Percentiles rank a stretch among this genome's conserved stretches.
These are phyloP conservation scores for Moesziomyces aphidis DNA, from an alignment of 1,284 basidiomycete genomes.

Conservation along the genomic window DNA sequence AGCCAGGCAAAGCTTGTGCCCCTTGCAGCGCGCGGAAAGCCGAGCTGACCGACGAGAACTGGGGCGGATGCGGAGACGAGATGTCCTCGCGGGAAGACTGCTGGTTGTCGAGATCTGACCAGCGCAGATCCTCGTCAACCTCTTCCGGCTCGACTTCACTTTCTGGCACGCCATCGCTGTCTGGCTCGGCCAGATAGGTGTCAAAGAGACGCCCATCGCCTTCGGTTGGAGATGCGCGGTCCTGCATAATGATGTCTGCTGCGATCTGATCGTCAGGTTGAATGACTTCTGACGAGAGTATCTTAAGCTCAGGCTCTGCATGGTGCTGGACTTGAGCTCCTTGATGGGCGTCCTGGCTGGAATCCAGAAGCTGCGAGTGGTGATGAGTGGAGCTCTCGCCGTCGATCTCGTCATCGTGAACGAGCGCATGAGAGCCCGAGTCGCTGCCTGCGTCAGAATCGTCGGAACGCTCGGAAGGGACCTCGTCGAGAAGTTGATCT, in stretches of 20 bases:
- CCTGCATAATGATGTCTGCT: not conserved
- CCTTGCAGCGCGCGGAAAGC: slow-evolving; percentile 30
- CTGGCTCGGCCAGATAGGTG: slow-evolving; percentile 1
- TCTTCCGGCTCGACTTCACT: slow-evolving; percentile 41
- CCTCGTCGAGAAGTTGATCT: not conserved
- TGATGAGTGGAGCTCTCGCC: not conserved
- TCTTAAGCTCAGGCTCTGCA: not conserved
- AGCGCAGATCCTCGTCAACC: slow-evolving; percentile 40
- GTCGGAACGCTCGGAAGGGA: not conserved
- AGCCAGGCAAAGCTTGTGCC: slow-evolving; percentile 31
- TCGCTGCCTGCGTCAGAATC: not conserved
- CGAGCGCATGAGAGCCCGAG: not conserved
- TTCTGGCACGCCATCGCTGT: slow-evolving; percentile 31
- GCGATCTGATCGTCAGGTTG: not conserved
- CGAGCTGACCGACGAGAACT: slow-evolving; percentile 2
- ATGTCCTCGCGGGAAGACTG: slow-evolving; percentile 8
- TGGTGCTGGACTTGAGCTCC: not conserved
- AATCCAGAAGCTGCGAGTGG: not conserved
- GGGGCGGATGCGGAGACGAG: not conserved
- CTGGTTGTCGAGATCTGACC: slow-evolving; percentile 26
- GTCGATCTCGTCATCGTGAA: not conserved
- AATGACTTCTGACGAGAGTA: not conserved
- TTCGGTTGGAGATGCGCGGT: not conserved
- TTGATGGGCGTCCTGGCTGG: not conserved
- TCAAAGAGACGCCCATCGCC: not conserved